These are phyloP conservation scores for Curvularia eragrostidis DNA, from an alignment of 2,329 filamentous ascomycete genomes.

Conservation along the genomic window DNA sequence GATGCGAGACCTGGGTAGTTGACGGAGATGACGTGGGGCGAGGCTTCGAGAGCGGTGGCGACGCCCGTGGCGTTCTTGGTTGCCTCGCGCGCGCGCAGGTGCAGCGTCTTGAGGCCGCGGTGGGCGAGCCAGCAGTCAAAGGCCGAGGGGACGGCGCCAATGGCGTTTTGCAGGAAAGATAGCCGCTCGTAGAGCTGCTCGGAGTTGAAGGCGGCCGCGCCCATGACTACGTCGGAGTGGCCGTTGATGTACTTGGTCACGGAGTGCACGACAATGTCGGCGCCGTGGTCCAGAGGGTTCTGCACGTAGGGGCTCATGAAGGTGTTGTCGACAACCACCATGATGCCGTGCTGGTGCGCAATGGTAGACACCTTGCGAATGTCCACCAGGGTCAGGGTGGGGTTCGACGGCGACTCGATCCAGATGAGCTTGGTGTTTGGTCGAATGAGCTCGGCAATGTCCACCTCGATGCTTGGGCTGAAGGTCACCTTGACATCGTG, in stretches of 20 bases:
- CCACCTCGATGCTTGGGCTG: constrained; percentile 87
- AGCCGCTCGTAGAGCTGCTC: constrained; percentile 78
- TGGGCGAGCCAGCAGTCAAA: constrained; percentile 99
- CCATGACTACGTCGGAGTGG: constrained; percentile 96
- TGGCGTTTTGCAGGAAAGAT: constrained; percentile 94
- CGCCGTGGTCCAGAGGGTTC: constrained; percentile 92
- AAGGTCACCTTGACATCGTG: constrained; percentile 96
- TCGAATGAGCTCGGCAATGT: constrained; percentile 83
- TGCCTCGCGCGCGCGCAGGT: constrained; percentile 87
- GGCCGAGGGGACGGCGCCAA: constrained; percentile 89
- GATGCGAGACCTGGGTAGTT: constrained; percentile 94
- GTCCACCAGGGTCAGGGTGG: constrained; percentile 90
- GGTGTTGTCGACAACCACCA: constrained; percentile 99
- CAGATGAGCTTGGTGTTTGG: constrained; percentile 92
- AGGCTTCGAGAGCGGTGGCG: constrained; percentile 77
- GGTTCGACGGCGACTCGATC: constrained; percentile 97
- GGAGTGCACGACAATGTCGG: constrained; percentile 94
- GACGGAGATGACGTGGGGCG: constrained; percentile 82
- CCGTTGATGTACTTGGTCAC: constrained; percentile 99
- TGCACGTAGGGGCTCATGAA: constrained; percentile 97
- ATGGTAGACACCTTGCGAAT: constrained; percentile 82
- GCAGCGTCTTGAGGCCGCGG: constrained; percentile 93
- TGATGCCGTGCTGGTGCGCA: constrained; percentile 86
- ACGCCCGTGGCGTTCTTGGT: constrained; percentile 80
- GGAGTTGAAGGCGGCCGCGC: constrained; percentile 92